A percentile compares a stretch with the other conserved stretches of the same genome.
Conservation (phyloP, 2,329 filamentous ascomycete genomes). For the Ramichloridium luteum region DNA sequence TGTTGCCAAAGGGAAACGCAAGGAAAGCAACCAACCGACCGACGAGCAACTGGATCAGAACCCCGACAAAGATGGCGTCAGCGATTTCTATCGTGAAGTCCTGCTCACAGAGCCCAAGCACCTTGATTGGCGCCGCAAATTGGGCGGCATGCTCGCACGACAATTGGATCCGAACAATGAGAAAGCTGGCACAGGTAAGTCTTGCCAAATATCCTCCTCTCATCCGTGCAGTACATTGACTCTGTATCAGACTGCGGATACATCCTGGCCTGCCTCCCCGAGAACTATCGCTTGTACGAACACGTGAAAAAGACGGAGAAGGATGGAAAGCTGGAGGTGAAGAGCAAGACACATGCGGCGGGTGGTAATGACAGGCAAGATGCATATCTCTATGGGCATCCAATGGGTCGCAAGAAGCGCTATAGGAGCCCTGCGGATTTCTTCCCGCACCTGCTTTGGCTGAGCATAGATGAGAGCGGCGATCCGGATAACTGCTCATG, state of each 20-base stretch:
- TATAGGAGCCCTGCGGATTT: slow-evolving; percentile 48
- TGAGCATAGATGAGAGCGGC: slow-evolving; percentile 40
- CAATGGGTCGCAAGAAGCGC: slow-evolving; percentile 43
- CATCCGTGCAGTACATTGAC: background rate
- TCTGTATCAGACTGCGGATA: slow-evolving; percentile 29
- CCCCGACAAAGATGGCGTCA: slow-evolving; percentile 41
- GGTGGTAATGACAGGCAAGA: slow-evolving; percentile 45
- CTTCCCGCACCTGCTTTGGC: slow-evolving; percentile 48
- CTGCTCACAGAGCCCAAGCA: slow-evolving; percentile 40
- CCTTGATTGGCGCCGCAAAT: slow-evolving; percentile 46
- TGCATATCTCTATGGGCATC: slow-evolving; percentile 49
- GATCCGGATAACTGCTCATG: slow-evolving; percentile 45
- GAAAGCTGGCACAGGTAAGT: slow-evolving; percentile 8
- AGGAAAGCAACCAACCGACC: slow-evolving; percentile 40
- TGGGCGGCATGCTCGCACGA: slow-evolving; percentile 46
- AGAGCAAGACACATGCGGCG: slow-evolving; percentile 37
- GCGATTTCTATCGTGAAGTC: slow-evolving; percentile 43
- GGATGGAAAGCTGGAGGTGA: slow-evolving; percentile 32
- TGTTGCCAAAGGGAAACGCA: slow-evolving; percentile 36
- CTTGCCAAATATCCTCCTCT: slow-evolving; percentile 2
- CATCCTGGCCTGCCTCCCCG: slow-evolving; percentile 43
- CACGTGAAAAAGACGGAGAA: slow-evolving; percentile 41
- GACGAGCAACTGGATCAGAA: slow-evolving; percentile 40
- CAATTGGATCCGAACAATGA: slow-evolving; percentile 28
- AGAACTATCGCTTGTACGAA: slow-evolving; percentile 46